Evolutionary conservation across 192 early-diverging fungal genomes (phyloP).

Genomic region (Dissophora ornata): DNA sequence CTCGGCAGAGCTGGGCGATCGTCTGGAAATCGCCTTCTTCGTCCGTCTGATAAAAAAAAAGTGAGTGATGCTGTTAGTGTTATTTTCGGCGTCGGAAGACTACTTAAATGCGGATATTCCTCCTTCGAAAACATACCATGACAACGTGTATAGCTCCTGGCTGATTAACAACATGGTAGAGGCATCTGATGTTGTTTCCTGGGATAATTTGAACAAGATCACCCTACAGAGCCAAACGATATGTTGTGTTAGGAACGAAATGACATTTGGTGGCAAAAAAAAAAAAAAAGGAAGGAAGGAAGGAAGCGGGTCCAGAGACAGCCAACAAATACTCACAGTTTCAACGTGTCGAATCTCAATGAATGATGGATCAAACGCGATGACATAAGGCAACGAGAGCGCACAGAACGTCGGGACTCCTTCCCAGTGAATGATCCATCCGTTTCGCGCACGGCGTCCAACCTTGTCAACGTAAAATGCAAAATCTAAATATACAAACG

Average conservation of each 20-base stretch:
- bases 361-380: conserved; percentile 91
- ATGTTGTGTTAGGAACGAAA: too few relatives aligned
- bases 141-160: conserved; percentile 60
- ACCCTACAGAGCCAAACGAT: too few relatives aligned
- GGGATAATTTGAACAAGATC: conserved; percentile 64
- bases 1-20: conserved; percentile 40
- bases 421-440: conserved; percentile 90
- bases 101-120: too few relatives aligned
- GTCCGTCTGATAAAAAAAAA: conserved; percentile 36
- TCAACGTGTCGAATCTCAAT: conserved; percentile 90
- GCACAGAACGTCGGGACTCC: conserved; percentile 89
- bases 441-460: conserved; percentile 76
- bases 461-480: conserved; percentile 93
- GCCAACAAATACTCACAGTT: conserved; percentile 61
- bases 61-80: neutral
- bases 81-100: neutral
- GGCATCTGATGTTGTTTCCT: conserved; percentile 67
- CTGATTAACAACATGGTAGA: conserved; percentile 61
- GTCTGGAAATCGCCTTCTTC: conserved; percentile 51
- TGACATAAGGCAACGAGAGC: conserved; percentile 82
- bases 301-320: too few relatives aligned
- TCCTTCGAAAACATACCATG: conserved; percentile 59
- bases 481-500: conserved; percentile 86
- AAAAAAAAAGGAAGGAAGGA: too few relatives aligned
- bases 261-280: too few relatives aligned